These are phyloP conservation scores for Aspergillus biplanus DNA, from an alignment of 495 filamentous ascomycete genomes.

Conservation along the genomic window DNA sequence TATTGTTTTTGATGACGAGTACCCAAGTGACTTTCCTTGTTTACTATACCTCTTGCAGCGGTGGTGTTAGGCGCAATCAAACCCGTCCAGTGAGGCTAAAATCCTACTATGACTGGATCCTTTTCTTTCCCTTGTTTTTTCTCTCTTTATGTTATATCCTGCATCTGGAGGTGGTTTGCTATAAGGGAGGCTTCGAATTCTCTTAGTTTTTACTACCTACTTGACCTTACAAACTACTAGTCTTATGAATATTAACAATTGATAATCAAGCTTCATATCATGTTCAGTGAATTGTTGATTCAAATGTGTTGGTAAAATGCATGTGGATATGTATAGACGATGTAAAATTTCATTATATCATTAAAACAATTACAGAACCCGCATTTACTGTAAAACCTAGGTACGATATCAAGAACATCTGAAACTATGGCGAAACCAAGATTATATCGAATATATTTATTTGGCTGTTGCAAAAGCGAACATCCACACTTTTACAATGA, in stretches of 20 bases:
- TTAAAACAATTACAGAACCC: no score
- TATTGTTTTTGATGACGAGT: slow-evolving; percentile 19
- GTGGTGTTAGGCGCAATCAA: slow-evolving; percentile 38
- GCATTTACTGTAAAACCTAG: no score
- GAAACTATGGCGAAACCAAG: no score
- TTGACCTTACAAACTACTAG: not conserved
- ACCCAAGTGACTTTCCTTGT: slow-evolving; percentile 8
- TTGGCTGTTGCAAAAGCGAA: no score
- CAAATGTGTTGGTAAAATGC: no score
- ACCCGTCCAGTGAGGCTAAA: slow-evolving; percentile 5
- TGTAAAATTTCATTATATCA: no score
- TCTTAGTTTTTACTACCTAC: not conserved
- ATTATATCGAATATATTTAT: no score
- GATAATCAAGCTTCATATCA: not conserved
- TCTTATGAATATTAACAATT: not conserved
- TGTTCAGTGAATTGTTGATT: not conserved
- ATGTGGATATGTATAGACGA: no score
- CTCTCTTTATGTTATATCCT: not conserved
- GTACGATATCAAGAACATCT: no score
- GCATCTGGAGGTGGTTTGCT: not conserved
- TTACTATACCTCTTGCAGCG: slow-evolving; percentile 33
- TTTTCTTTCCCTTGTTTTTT: slow-evolving; percentile 9
- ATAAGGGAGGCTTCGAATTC: not conserved
- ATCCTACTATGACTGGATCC: not conserved
- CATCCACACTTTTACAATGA: no score